Evolutionary conservation across 2,329 filamentous ascomycete genomes (phyloP), one percentile per base, ranked within the genome.

Genomic region (Fusarium napiforme): DNA sequence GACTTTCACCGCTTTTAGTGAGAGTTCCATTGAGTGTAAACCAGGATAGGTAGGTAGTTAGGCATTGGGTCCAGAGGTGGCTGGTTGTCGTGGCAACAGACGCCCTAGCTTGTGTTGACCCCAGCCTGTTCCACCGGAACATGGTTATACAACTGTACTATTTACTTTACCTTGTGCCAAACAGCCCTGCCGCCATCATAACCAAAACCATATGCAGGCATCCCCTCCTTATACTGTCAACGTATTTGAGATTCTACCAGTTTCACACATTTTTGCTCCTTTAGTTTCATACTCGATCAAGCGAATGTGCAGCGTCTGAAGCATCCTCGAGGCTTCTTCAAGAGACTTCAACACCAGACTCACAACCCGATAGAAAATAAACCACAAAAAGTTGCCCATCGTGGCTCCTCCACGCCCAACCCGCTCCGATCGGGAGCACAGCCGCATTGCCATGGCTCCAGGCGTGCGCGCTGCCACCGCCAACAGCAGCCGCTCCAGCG

Each of bases 371-470:
- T 40, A 69, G 57, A 63, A 56, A 55, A 19, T 5, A 28, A 30
- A 21, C 60, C 63, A 45, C 28, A 60, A 69, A 66, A 56, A 67
- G 55, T 64, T 69, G 73, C 76, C 77, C 76, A 80, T 65, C 75
- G 72, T 83, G 81, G 81, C 81, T 73, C 78, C 71, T 64, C 78
- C 78, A 80, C 81, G 80, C 71, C 75, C 77, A 62, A 81, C 78
- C 56, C 81, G 81, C 80, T 79, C 81, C 77, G 81, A 83, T 65
- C 79, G 81, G 77, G 81, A 83, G 79, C 78, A 73, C 37, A 78
- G 72, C 77, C 81, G 81, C 72, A 78, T 81, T 67, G 72, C 77
- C 60, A 81, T 82, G 81, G 72, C 74, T 40, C 75, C 81, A 53
- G 75, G 78, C 69, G 55, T 78, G 23, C 79, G 81, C 47, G 50